Evolutionary conservation across 78 protist genomes (phyloP).

Genomic region (Pigoraptor vietnamica): DNA sequence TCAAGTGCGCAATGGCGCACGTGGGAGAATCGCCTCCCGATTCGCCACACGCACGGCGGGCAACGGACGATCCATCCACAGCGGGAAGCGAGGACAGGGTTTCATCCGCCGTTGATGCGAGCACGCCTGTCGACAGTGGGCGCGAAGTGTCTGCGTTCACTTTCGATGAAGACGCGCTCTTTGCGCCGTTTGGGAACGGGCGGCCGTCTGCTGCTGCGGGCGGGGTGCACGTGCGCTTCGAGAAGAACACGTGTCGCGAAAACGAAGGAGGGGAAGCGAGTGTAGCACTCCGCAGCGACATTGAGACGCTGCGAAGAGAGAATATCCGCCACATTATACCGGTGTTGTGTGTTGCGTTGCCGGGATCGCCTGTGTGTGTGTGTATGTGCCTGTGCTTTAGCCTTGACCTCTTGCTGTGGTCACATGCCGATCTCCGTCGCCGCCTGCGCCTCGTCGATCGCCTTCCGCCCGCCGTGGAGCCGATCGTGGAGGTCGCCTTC

Average conservation of each 20-base stretch:
- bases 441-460: neutral
- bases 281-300: too few species aligned
- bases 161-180: neutral
- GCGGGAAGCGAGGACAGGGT: too few species aligned
- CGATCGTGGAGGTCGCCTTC: neutral
- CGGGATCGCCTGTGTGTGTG: neutral
- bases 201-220: too few species aligned
- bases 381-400: neutral
- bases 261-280: neutral
- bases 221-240: too few species aligned
- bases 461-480: neutral
- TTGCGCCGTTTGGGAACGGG: neutral
- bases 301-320: too few species aligned
- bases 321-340: too few species aligned
- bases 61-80: too few species aligned
- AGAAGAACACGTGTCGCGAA: neutral
- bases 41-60: too few species aligned
- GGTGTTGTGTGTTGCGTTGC: neutral
- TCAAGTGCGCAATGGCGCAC: too few species aligned
- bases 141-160: neutral
- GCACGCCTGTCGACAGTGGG: neutral
- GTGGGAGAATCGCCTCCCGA: too few species aligned
- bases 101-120: too few species aligned
- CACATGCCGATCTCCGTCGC: neutral
- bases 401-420: neutral